phyloP scores from a whole-genome alignment of 2,329 filamentous ascomycete genomes.

The Cladorrhinum sp. region DNA sequence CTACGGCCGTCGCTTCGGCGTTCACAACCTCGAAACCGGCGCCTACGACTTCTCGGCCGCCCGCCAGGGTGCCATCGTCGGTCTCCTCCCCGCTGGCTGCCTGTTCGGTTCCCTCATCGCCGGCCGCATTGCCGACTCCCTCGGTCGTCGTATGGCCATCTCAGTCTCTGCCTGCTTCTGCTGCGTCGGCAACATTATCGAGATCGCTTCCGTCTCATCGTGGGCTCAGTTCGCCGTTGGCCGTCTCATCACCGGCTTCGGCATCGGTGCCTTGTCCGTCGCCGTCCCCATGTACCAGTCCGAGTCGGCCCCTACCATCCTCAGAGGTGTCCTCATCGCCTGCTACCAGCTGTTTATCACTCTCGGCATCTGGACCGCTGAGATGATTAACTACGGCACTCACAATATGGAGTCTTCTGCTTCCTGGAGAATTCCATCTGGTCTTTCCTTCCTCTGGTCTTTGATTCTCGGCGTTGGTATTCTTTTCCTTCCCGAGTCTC shows the following conservation, averaged over 20 bases:
- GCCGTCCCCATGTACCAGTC: slow-evolving; percentile 70
- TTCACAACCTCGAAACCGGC: slow-evolving; percentile 36
- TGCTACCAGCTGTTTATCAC: slow-evolving; percentile 72
- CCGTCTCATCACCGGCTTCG: slow-evolving; percentile 62
- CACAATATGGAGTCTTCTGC: slow-evolving; percentile 47
- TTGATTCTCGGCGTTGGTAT: slow-evolving; percentile 56
- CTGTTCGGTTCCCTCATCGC: slow-evolving; percentile 57
- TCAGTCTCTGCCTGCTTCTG: slow-evolving; percentile 59
- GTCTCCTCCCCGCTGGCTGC: slow-evolving; percentile 59
- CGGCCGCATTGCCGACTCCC: slow-evolving; percentile 62
- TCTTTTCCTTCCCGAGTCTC: slow-evolving; percentile 54
- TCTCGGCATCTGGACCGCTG: slow-evolving; percentile 61
- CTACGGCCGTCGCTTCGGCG: slow-evolving; percentile 54
- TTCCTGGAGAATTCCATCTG: slow-evolving; percentile 65
- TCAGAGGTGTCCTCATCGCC: slow-evolving; percentile 63
- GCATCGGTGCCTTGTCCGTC: slow-evolving; percentile 63
- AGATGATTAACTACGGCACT: slow-evolving; percentile 63
- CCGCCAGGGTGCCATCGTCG: slow-evolving; percentile 62
- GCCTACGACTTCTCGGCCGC: slow-evolving; percentile 52
- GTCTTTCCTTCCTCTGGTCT: slow-evolving; percentile 52
- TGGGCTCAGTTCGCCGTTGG: slow-evolving; percentile 69
- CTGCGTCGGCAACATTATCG: slow-evolving; percentile 64
- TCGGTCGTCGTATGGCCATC: slow-evolving; percentile 63
- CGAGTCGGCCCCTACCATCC: slow-evolving; percentile 65
- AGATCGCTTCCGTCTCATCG: slow-evolving; percentile 51